Percentiles rank a stretch among this genome's conserved stretches.
These are phyloP conservation scores for Trichoderma parareesei DNA, from an alignment of 495 filamentous ascomycete genomes.

Conservation along the genomic window DNA sequence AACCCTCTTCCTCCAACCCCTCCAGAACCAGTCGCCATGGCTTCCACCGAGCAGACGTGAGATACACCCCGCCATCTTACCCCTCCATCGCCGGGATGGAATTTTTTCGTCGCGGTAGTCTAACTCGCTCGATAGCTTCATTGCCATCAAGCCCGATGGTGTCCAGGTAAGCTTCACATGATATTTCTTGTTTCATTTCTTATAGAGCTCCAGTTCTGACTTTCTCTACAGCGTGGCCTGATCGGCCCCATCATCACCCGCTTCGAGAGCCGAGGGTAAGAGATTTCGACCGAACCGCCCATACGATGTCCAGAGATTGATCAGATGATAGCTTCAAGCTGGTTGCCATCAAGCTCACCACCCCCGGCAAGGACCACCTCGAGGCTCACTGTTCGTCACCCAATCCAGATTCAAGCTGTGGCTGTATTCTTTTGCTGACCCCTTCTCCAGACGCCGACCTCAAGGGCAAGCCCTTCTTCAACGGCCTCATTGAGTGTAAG, in stretches of 20 bases:
- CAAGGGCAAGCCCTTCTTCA: conserved; percentile 90
- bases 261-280: conserved; percentile 87
- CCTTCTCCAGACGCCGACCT: conserved; percentile 64
- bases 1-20: conserved; percentile 25
- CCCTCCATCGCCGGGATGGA: conserved; percentile 18
- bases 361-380: conserved; percentile 83
- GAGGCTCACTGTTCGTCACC: conserved; percentile 77
- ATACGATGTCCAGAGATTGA: conserved; percentile 9
- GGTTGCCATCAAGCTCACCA: conserved; percentile 87
- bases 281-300: neutral
- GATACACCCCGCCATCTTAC: conserved; percentile 31
- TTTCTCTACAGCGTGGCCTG: conserved; percentile 69
- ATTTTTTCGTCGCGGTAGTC: conserved; percentile 21
- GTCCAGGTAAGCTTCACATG: conserved; percentile 68
- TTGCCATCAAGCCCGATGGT: conserved; percentile 98
- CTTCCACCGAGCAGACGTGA: conserved; percentile 84
- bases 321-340: conserved; percentile 73
- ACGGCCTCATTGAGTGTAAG: conserved; percentile 78
- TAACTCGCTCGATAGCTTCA: conserved; percentile 66
- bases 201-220: conserved; percentile 12
- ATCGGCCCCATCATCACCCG: conserved; percentile 92
- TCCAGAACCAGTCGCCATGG: conserved; percentile 52
- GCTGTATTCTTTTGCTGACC: conserved; percentile 23
- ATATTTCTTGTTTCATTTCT: conserved; percentile 10
- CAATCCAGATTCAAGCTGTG: conserved; percentile 1